Evolutionary conservation across 1,284 basidiomycete species (phyloP).

Genomic region (Leccinum pachyderme): DNA sequence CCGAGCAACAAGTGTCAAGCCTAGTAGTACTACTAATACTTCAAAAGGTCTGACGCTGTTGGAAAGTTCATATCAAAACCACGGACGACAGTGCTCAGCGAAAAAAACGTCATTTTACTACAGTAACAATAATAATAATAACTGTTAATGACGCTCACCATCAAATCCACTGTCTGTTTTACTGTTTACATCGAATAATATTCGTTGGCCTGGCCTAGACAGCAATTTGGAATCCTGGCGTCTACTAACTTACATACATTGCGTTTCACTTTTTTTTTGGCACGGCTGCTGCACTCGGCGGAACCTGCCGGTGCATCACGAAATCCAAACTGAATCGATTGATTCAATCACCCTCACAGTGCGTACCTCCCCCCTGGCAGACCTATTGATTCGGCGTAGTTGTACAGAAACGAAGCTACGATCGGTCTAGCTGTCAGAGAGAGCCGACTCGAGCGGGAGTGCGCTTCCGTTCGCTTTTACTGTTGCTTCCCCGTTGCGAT

Average conservation of each 20-base stretch:
- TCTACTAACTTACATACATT: background rate
- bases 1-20: too few relatives aligned
- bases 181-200: conserved; percentile 41
- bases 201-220: background rate
- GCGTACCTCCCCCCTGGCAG: conserved; percentile 29
- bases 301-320: background rate
- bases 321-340: background rate
- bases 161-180: conserved; percentile 35
- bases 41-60: too few relatives aligned
- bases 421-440: conserved; percentile 59
- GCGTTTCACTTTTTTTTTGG: background rate
- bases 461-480: conserved; percentile 19
- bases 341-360: background rate
- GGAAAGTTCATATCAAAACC: background rate
- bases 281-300: background rate
- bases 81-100: conserved; percentile 7
- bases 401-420: conserved; percentile 70
- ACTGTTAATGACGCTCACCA: conserved; percentile 25
- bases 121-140: background rate
- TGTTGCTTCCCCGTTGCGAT: background rate
- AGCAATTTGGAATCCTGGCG: background rate
- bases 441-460: conserved; percentile 55
- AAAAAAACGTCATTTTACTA: background rate
- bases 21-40: too few relatives aligned
- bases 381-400: conserved; percentile 71